Conservation (phyloP, 768 basidiomycete genomes). For the Thelephora aurantiotincta region DNA sequence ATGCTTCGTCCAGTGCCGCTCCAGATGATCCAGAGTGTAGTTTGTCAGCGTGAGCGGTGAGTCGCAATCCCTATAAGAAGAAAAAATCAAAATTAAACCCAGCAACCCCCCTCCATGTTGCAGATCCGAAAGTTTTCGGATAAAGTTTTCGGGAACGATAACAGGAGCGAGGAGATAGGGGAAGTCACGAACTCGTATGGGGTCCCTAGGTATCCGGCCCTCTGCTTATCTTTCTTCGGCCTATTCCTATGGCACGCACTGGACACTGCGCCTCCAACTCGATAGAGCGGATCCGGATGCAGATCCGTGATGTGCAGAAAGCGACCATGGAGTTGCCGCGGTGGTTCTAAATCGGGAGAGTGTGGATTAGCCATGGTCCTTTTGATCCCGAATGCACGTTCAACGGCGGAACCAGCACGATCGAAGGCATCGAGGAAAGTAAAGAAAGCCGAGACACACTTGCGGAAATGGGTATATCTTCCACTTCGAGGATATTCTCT, state of each 20-base stretch:
- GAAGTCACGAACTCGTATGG: conserved; percentile 42
- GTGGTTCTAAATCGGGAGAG: conserved; percentile 4
- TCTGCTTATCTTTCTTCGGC: conserved; percentile 35
- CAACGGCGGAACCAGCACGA: no score
- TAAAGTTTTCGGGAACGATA: background rate
- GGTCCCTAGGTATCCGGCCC: conserved; percentile 49
- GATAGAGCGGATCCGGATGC: conserved; percentile 67
- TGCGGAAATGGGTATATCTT: no score
- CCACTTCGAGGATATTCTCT: no score
- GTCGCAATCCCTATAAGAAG: conserved; percentile 51
- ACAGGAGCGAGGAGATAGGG: background rate
- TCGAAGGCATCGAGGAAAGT: no score
- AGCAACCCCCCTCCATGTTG: no score
- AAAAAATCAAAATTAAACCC: no score
- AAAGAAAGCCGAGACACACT: no score
- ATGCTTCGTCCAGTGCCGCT: conserved; percentile 66
- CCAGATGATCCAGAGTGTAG: conserved; percentile 67
- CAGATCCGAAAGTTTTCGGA: no score
- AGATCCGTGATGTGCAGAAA: conserved; percentile 79
- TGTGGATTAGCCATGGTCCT: background rate
- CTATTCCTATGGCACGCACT: conserved; percentile 55
- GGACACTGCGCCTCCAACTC: conserved; percentile 31
- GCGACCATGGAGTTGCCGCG: conserved; percentile 45
- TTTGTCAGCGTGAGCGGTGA: conserved; percentile 70
- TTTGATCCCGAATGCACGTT: no score